A percentile compares a stretch with the other conserved stretches of the same genome.
phyloP scores from a whole-genome alignment of 2,329 filamentous ascomycete genomes.

The Tolypocladium album region DNA sequence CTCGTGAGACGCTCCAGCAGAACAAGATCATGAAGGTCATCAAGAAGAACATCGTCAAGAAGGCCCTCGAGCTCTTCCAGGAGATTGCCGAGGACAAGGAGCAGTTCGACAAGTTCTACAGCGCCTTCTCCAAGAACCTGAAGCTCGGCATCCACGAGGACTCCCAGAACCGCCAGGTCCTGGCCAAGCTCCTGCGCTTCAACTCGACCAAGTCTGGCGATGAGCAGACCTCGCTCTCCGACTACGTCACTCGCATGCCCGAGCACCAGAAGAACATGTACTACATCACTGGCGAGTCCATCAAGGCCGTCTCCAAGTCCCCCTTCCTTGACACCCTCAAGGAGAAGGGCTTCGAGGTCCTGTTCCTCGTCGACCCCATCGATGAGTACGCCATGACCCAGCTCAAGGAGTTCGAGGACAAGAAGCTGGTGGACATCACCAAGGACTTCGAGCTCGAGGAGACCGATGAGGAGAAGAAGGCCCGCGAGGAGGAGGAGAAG shows the following conservation, averaged over 20 bases:
- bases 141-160: slow-evolving; percentile 99
- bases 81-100: slow-evolving; percentile 99
- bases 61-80: slow-evolving; percentile 97
- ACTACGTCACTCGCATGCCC: slow-evolving; percentile 99
- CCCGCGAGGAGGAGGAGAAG: slow-evolving; percentile 95
- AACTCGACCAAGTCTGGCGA: slow-evolving; percentile 98
- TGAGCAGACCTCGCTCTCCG: slow-evolving; percentile 84
- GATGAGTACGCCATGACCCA: slow-evolving; percentile 99
- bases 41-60: slow-evolving; percentile 99
- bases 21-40: slow-evolving; percentile 99
- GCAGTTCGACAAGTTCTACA: slow-evolving; percentile 99
- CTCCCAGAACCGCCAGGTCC: slow-evolving; percentile 82
- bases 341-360: slow-evolving; percentile 98
- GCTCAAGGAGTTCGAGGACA: slow-evolving; percentile 99
- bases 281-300: slow-evolving; percentile 99
- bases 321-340: slow-evolving; percentile 98
- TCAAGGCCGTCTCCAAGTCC: slow-evolving; percentile 96
- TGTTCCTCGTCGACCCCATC: slow-evolving; percentile 98
- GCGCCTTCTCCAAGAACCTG: slow-evolving; percentile 99
- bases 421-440: slow-evolving; percentile 99
- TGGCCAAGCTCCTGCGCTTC: slow-evolving; percentile 98
- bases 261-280: slow-evolving; percentile 99
- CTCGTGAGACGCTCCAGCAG: slow-evolving; percentile 99
- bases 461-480: slow-evolving; percentile 97
- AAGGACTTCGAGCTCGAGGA: slow-evolving; percentile 99